Base-by-base conservation (phyloP, 306 rosid genomes). In the Cicer bijugum region DNA sequence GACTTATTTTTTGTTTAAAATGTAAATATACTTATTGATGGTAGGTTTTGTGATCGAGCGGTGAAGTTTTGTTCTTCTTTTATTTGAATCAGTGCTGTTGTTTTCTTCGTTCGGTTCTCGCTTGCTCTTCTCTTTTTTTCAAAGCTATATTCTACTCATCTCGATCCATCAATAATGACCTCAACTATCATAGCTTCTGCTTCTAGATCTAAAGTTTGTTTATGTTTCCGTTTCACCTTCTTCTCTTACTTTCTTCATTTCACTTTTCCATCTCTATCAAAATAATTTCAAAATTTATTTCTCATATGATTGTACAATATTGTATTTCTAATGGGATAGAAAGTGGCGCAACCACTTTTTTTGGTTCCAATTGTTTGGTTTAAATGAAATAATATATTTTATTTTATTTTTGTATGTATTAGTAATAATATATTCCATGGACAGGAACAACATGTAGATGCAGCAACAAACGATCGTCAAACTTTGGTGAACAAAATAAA, bases 391-490 rank as follows among this genome's bases (percentile, higher is more conserved):
- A n/a, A n/a, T n/a, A n/a, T 43, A 42, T 6, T 50, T 58, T 17
- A 17, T 45, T 37, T 17, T 56, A 44, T 56, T 20, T 56, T 37
- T 28, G 10, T 14, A 52, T 40, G 28, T 63, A 47, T 33, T 6
- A 48, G 38, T 58, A 6, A 68, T 40, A 0, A 71, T 73, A 55
- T 43, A 43, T 47, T 67, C 8, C 16, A 10, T 74, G 46, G 12
- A 38, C 79, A 81, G 86, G 77, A 78, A 78, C 66, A 61, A 48
- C 70, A 72, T 10, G 86, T 79, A 70, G 86, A 85, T 23, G 82
- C 71, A 17, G 38, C 76, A 23, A 78, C 57, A 9, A 78, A 73
- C 0, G 4, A 2, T 37, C 12, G 1, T 15, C 37, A 2, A 9
- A 7, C 1, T 12, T 69, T 69, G 48, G 3, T 0, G 37, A 6